phyloP scores from a whole-genome alignment of 2,329 filamentous ascomycete genomes.

The Diaporthe helianthi region DNA sequence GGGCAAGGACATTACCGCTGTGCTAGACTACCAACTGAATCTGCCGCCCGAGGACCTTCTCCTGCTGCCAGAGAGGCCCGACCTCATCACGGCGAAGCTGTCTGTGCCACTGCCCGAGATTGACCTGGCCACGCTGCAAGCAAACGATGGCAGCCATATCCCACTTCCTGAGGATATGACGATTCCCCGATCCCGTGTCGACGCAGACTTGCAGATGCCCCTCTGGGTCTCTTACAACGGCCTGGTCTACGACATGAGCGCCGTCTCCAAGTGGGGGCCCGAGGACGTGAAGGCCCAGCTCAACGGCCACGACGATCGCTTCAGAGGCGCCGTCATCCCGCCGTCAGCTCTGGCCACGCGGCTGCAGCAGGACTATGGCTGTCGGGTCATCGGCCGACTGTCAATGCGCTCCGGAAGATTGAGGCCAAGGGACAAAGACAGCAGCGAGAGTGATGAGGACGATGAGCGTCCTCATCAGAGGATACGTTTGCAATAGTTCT shows the following conservation, averaged over 20 bases:
- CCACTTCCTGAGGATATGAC: background rate
- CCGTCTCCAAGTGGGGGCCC: background rate
- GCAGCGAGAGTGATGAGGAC: too few relatives aligned
- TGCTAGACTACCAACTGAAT: background rate
- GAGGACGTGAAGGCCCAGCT: background rate
- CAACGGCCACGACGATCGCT: background rate
- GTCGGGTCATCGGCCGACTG: conserved; percentile 7
- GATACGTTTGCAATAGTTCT: background rate
- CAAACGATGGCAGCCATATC: background rate
- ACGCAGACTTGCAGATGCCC: conserved; percentile 4
- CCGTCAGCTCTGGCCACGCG: background rate
- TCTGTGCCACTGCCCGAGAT: background rate
- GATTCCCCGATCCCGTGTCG: background rate
- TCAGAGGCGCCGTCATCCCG: background rate
- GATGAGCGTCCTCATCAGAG: background rate
- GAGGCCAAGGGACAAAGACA: background rate
- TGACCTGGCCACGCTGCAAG: background rate
- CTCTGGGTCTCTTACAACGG: background rate
- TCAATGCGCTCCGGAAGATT: too few relatives aligned
- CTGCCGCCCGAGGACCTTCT: background rate
- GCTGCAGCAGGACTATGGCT: background rate
- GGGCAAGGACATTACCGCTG: background rate
- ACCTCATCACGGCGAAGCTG: conserved; percentile 22
- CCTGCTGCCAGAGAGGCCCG: background rate
- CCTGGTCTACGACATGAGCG: conserved; percentile 14